A percentile compares a stretch with the other conserved stretches of the same genome.
These are phyloP conservation scores for Thymus mandschuricus DNA, from an alignment of 257 asterid species.

Conservation along the genomic window DNA sequence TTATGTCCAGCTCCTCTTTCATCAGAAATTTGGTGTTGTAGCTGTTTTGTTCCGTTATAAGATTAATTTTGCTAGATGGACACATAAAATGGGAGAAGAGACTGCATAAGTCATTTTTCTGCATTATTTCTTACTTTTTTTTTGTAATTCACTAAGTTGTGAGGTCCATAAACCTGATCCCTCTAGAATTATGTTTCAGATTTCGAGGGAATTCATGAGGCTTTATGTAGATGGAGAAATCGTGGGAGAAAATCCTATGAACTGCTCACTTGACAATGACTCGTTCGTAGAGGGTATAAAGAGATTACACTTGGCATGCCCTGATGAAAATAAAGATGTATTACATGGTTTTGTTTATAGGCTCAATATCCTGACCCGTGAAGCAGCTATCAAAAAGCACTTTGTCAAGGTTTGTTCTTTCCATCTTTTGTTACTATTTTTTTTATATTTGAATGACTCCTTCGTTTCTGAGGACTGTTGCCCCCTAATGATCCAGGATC, in stretches of 20 bases:
- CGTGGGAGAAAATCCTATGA: conserved; percentile 59
- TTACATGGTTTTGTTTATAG: conserved; percentile 59
- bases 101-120: background rate
- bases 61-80: background rate
- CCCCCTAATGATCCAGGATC: conserved; percentile 53
- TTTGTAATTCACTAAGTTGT: background rate
- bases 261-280: conserved; percentile 43
- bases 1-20: background rate
- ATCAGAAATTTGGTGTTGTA: background rate
- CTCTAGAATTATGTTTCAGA: conserved; percentile 48
- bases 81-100: conserved; percentile 1
- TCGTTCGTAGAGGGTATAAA: conserved; percentile 41
- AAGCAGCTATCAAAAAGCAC: conserved; percentile 48
- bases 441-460: background rate
- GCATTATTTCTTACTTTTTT: background rate
- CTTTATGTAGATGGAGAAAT: conserved; percentile 72
- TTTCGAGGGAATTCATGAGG: conserved; percentile 47
- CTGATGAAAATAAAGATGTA: conserved; percentile 45
- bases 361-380: conserved; percentile 45
- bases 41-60: background rate
- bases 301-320: conserved; percentile 48
- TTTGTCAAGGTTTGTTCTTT: conserved; percentile 52
- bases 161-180: conserved; percentile 26
- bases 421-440: background rate
- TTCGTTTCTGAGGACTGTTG: conserved; percentile 26